A percentile compares a stretch with the other conserved stretches of the same genome.
phyloP scores from a whole-genome alignment of 2,329 filamentous ascomycete species.

The Pezicula rhizophila region DNA sequence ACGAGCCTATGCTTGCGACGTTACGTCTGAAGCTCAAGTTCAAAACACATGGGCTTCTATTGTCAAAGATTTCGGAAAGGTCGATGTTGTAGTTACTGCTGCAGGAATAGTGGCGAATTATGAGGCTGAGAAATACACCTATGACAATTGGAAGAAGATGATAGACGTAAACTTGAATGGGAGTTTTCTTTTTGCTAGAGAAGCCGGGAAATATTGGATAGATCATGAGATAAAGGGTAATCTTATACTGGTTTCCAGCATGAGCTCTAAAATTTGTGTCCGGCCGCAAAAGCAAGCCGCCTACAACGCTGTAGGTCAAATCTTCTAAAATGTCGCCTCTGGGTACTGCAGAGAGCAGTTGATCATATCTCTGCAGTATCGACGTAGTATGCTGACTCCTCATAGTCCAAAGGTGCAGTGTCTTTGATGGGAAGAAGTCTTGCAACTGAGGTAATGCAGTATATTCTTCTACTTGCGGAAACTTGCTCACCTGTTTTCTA shows the following conservation, averaged over 20 bases:
- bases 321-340: neutral
- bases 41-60: slow-evolving; percentile 30
- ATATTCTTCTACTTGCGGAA: neutral
- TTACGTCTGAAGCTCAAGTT: slow-evolving; percentile 30
- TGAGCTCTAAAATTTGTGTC: slow-evolving; percentile 27
- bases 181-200: slow-evolving; percentile 31
- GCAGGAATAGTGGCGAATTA: slow-evolving; percentile 33
- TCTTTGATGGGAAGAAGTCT: slow-evolving; percentile 54
- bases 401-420: slow-evolving; percentile 50
- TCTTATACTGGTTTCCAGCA: slow-evolving; percentile 23
- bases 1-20: slow-evolving; percentile 33
- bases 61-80: slow-evolving; percentile 28
- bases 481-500: slow-evolving; percentile 23
- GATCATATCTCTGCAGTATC: neutral
- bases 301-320: slow-evolving; percentile 27
- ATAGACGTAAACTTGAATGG: slow-evolving; percentile 31
- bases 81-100: slow-evolving; percentile 34
- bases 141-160: slow-evolving; percentile 29
- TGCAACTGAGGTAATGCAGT: slow-evolving; percentile 36
- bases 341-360: neutral
- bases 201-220: slow-evolving; percentile 31
- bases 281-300: slow-evolving; percentile 31
- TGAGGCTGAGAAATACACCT: slow-evolving; percentile 27
- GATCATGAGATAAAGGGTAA: slow-evolving; percentile 23
- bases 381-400: slow-evolving; percentile 4